Evolutionary conservation across 306 rosid species (phyloP).

Genomic region (Delonix regia): DNA sequence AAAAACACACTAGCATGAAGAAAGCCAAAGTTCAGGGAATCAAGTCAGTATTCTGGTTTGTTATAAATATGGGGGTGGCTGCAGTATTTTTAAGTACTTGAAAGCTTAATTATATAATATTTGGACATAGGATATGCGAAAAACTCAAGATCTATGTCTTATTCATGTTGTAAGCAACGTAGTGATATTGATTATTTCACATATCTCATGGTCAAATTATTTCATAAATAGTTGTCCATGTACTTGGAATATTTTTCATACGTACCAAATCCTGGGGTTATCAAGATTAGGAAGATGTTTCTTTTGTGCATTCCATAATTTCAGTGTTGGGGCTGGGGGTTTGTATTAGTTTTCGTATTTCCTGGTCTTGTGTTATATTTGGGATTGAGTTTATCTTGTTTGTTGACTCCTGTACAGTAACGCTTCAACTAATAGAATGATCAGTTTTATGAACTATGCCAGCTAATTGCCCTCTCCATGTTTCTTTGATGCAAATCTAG

Average conservation of each 20-base stretch:
- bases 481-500: too few species aligned
- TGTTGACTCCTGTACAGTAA: not conserved
- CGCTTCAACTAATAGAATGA: not conserved
- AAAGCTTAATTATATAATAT: too few species aligned
- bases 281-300: not conserved
- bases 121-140: too few species aligned
- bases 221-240: too few species aligned
- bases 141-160: not conserved
- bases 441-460: not conserved
- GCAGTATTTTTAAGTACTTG: not conserved
- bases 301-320: too few species aligned
- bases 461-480: not conserved
- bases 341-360: too few species aligned
- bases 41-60: slow-evolving; percentile 28
- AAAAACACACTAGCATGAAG: not conserved
- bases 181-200: not conserved
- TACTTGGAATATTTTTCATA: too few species aligned
- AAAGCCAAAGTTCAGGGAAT: slow-evolving; percentile 30
- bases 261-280: not conserved
- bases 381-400: too few species aligned
- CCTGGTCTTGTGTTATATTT: not conserved
- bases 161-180: not conserved
- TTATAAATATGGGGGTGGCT: not conserved
- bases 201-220: too few species aligned
- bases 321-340: not conserved